Conservation (phyloP, 176 grass and related monocot genomes). For the Hsuehochloa calcarea region DNA sequence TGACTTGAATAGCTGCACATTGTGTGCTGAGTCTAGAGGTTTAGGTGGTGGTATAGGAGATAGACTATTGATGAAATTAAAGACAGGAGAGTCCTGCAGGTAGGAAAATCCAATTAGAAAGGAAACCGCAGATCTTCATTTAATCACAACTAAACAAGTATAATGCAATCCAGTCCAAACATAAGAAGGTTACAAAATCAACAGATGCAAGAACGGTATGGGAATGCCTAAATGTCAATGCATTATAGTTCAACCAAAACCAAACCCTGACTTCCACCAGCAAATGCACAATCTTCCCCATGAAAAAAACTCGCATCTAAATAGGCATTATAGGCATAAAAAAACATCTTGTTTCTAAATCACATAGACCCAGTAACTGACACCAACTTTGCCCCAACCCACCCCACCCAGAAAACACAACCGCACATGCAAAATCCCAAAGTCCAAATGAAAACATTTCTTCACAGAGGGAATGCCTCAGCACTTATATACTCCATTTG, state of each 20-base stretch:
- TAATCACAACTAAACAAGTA: neutral
- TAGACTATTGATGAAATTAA: conserved; percentile 72
- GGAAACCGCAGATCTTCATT: neutral
- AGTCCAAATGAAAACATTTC: neutral
- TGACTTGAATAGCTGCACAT: conserved; percentile 54
- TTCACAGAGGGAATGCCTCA: neutral
- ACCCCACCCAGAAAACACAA: neutral
- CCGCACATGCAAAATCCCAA: neutral
- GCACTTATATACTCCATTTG: neutral
- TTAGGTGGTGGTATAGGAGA: conserved; percentile 61
- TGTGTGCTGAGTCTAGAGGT: conserved; percentile 41
- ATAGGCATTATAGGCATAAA: neutral
- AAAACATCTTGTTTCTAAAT: neutral
- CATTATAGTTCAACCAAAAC: neutral
- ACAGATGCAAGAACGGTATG: neutral
- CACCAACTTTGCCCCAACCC: neutral
- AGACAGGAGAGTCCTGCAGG: conserved; percentile 69
- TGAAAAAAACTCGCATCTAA: neutral
- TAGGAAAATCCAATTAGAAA: conserved; percentile 19
- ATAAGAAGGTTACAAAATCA: neutral
- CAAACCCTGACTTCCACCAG: neutral
- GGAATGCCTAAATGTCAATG: neutral
- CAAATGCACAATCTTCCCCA: neutral
- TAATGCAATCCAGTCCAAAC: neutral
- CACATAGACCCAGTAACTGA: neutral